These are phyloP conservation scores for Eucalyptus polyanthemos DNA, from an alignment of 345 rosid genomes.

Conservation along the genomic window DNA sequence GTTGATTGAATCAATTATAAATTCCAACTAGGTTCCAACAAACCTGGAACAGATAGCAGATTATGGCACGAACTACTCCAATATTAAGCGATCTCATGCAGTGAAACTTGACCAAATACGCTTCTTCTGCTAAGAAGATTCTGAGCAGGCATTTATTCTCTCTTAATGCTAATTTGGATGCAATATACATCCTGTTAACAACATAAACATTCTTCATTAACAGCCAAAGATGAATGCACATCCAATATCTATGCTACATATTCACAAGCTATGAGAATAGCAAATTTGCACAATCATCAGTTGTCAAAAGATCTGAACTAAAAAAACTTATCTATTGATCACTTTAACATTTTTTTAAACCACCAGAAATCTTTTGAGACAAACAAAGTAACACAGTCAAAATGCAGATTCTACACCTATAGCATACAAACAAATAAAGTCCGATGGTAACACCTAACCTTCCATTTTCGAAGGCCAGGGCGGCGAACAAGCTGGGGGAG, in stretches of 20 bases:
- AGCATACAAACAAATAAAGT: background rate
- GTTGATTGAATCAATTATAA: background rate
- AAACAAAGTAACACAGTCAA: background rate
- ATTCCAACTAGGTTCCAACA: background rate
- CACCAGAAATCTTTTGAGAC: background rate
- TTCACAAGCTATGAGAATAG: background rate
- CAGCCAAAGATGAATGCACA: background rate
- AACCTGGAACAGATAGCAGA: background rate
- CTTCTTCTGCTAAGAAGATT: background rate
- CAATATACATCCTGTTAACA: background rate
- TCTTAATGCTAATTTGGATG: background rate
- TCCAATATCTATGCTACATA: background rate
- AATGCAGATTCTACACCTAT: background rate
- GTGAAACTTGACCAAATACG: background rate
- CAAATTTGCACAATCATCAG: background rate
- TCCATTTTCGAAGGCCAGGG: conserved; percentile 84
- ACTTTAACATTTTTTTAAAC: background rate
- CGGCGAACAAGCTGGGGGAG: conserved; percentile 77
- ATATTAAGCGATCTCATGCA: background rate
- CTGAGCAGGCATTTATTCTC: background rate
- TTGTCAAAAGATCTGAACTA: background rate
- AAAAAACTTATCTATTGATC: background rate
- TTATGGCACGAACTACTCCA: background rate
- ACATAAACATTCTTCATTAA: background rate
- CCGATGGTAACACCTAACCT: conserved; percentile 31